These are phyloP conservation scores for Hippophae tibetana DNA, from an alignment of 306 rosid genomes.

Conservation along the genomic window DNA sequence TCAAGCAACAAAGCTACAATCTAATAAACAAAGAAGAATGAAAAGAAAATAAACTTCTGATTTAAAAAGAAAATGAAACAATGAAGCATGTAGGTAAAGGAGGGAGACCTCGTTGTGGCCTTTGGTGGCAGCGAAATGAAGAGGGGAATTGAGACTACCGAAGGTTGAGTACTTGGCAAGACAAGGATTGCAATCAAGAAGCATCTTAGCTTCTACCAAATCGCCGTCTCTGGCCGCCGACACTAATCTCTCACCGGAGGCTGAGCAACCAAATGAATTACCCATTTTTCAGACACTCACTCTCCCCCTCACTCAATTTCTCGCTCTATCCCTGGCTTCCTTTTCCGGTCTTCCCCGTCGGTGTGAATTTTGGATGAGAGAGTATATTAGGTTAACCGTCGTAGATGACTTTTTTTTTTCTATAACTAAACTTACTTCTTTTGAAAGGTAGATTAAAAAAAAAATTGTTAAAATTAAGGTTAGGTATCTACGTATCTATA, in stretches of 20 bases:
- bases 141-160: constrained; percentile 96
- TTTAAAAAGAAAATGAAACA: background rate
- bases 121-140: constrained; percentile 93
- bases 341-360: background rate
- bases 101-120: constrained; percentile 83
- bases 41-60: constrained; percentile 7
- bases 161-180: constrained; percentile 90
- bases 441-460: too few species aligned
- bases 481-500: too few species aligned
- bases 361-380: constrained; percentile 12
- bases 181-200: constrained; percentile 73
- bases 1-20: constrained; percentile 87
- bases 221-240: constrained; percentile 99
- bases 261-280: constrained; percentile 94
- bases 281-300: constrained; percentile 51
- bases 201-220: constrained; percentile 88
- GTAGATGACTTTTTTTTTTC: too few species aligned
- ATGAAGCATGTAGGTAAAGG: background rate
- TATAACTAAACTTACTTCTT: too few species aligned
- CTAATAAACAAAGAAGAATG: constrained; percentile 37
- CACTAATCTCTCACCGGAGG: constrained; percentile 86
- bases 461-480: too few species aligned
- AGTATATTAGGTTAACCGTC: constrained; percentile 29
- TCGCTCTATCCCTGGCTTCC: constrained; percentile 10
- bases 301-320: constrained; percentile 18